phyloP scores from a whole-genome alignment of 352 stramenopile genomes.

The Phytopythium vexans region DNA sequence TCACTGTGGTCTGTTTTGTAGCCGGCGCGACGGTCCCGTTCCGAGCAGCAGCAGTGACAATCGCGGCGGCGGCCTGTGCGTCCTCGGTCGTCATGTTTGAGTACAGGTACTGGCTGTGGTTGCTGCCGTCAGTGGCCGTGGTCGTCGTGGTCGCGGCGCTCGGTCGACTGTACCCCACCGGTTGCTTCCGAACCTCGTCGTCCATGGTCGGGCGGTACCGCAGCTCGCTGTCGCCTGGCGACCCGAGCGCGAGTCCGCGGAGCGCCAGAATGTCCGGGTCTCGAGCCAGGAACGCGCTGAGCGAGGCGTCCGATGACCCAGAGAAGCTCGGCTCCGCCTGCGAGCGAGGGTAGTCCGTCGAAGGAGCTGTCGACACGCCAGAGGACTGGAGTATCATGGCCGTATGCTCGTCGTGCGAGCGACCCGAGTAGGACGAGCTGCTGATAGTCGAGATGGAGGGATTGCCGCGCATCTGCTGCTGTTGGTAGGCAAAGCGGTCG shows the following conservation, averaged over 20 bases:
- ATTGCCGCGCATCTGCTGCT: constrained; percentile 15
- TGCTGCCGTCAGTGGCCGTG: constrained; percentile 25
- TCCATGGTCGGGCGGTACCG: constrained; percentile 8
- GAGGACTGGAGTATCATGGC: constrained; percentile 12
- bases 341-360: constrained; percentile 18
- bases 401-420: constrained; percentile 23
- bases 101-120: constrained; percentile 25
- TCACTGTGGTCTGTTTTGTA: neutral
- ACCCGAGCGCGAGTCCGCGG: constrained; percentile 33
- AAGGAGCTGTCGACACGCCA: constrained; percentile 9
- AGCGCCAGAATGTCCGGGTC: constrained; percentile 57
- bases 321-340: constrained; percentile 28
- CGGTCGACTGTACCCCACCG: constrained; percentile 6
- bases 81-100: constrained; percentile 22
- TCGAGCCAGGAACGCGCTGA: constrained; percentile 34
- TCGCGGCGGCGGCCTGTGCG: constrained; percentile 9
- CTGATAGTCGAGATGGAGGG: constrained; percentile 51
- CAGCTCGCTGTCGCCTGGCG: constrained; percentile 11
- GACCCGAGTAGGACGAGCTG: constrained; percentile 38
- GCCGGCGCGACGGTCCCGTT: neutral
- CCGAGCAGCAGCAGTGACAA: constrained; percentile 4
- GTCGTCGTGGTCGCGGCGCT: constrained; percentile 21
- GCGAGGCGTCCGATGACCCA: constrained; percentile 30
- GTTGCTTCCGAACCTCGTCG: constrained; percentile 19
- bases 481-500: constrained; percentile 14